Conservation (phyloP, 2,329 filamentous ascomycete species). For the Monilinia aucupariae region DNA sequence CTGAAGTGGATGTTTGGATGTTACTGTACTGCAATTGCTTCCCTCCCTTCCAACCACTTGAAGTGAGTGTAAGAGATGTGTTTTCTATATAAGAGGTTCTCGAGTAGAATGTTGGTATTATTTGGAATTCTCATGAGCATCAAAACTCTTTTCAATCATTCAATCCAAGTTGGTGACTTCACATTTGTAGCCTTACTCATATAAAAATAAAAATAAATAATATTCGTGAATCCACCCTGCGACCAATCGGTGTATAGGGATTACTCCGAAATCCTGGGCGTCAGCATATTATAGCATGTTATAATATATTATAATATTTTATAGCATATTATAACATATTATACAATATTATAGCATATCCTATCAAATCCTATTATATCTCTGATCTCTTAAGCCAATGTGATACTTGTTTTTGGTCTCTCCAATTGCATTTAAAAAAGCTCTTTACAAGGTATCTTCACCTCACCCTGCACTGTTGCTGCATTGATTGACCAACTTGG, state of each 20-base stretch:
- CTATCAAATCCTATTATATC: too few species aligned
- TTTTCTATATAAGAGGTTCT: background rate
- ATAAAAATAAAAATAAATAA: too few species aligned
- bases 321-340: too few species aligned
- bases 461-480: conserved; percentile 2
- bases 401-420: conserved; percentile 1
- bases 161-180: background rate
- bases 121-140: background rate
- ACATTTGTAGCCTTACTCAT: conserved; percentile 3
- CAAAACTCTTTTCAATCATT: background rate
- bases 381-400: background rate
- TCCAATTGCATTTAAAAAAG: conserved; percentile 9
- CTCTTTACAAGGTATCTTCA: conserved; percentile 5
- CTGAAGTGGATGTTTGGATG: background rate
- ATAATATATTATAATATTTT: too few species aligned
- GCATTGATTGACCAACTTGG: conserved; percentile 6
- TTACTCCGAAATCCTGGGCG: conserved; percentile 1
- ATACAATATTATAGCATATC: too few species aligned
- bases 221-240: background rate
- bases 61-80: background rate
- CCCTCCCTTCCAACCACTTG: background rate
- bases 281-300: too few species aligned
- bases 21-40: background rate
- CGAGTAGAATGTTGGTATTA: background rate
- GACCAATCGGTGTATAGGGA: conserved; percentile 14